A percentile compares a stretch with the other conserved stretches of the same genome.
phyloP scores from a whole-genome alignment of 805 yeast genomes.

The Wickerhamiella cacticola region DNA sequence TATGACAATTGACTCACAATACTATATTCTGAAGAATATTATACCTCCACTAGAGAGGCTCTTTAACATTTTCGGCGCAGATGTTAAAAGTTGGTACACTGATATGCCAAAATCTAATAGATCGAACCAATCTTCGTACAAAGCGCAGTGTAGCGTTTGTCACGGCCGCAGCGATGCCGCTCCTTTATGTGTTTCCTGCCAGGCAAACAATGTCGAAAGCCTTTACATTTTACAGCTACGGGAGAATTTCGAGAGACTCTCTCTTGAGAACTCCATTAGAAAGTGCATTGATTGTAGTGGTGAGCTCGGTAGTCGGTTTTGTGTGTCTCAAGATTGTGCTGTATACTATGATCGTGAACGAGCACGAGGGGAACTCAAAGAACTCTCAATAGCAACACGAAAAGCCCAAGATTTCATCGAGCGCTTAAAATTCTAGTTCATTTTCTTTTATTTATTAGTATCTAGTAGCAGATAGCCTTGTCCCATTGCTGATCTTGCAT shows the following conservation, averaged over 20 bases:
- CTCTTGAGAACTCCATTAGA: constrained; percentile 1
- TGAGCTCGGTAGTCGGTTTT: constrained; percentile 10
- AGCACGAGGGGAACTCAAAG: background rate
- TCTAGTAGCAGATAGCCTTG: constrained; percentile 21
- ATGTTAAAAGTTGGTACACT: constrained; percentile 61
- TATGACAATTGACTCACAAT: constrained; percentile 55
- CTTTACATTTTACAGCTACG: constrained; percentile 14
- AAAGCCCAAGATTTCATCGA: background rate
- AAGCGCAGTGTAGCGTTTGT: constrained; percentile 19
- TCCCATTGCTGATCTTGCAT: constrained; percentile 83
- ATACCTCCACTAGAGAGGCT: constrained; percentile 85
- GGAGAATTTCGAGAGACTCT: constrained; percentile 9
- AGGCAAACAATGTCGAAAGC: constrained; percentile 12
- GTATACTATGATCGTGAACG: constrained; percentile 18
- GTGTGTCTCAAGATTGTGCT: constrained; percentile 21
- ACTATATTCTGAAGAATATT: constrained; percentile 70
- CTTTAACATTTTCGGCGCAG: constrained; percentile 72
- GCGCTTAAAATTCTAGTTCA: too few relatives aligned
- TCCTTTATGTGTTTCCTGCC: constrained; percentile 13
- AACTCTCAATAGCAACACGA: background rate
- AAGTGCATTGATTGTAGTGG: constrained; percentile 19
- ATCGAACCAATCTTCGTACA: background rate
- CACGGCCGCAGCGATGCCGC: constrained; percentile 5
- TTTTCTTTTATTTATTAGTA: background rate
- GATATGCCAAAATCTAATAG: constrained; percentile 40